Percentiles rank a stretch among this genome's conserved stretches.
These are phyloP conservation scores for Thelonectria olida DNA, from an alignment of 2,329 filamentous ascomycete species.

Conservation along the genomic window DNA sequence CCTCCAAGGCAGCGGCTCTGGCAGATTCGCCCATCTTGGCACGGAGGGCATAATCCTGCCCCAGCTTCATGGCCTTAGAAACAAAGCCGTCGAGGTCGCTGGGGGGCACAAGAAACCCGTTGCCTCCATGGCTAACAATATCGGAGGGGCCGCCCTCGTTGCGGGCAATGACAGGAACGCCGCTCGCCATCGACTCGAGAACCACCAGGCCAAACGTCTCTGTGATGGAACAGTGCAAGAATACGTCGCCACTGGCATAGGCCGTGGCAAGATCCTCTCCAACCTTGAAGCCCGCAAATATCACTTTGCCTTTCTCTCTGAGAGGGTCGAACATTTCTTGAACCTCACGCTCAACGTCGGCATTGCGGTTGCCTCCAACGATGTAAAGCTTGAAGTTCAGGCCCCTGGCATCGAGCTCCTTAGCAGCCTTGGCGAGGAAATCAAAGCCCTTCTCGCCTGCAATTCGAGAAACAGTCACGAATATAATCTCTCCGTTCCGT, in stretches of 20 bases:
- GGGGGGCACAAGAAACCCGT: conserved; percentile 69
- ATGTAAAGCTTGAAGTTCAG: conserved; percentile 72
- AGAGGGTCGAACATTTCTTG: conserved; percentile 66
- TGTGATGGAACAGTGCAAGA: conserved; percentile 75
- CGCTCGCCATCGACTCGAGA: conserved; percentile 76
- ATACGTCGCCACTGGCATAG: conserved; percentile 75
- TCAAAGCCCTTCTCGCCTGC: conserved; percentile 77
- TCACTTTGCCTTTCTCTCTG: conserved; percentile 58
- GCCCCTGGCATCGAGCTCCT: conserved; percentile 62
- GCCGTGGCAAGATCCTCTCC: conserved; percentile 70
- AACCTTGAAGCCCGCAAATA: conserved; percentile 73
- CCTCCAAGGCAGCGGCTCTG: conserved; percentile 66
- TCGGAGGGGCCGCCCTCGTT: conserved; percentile 77
- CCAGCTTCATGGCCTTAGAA: conserved; percentile 59
- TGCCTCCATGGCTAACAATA: conserved; percentile 67
- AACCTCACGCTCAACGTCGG: conserved; percentile 68
- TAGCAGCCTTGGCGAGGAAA: conserved; percentile 67
- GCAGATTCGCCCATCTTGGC: conserved; percentile 56
- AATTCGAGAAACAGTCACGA: conserved; percentile 72
- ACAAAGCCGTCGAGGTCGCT: conserved; percentile 69
- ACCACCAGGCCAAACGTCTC: conserved; percentile 79
- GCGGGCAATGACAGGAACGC: conserved; percentile 73
- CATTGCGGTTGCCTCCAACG: conserved; percentile 74
- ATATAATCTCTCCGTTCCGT: conserved; percentile 69
- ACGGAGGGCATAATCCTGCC: conserved; percentile 55